Evolutionary conservation across 1,139 yeast genomes (phyloP), one percentile per base, ranked within the genome.

Genomic region (Geotrichum bryndzae): DNA sequence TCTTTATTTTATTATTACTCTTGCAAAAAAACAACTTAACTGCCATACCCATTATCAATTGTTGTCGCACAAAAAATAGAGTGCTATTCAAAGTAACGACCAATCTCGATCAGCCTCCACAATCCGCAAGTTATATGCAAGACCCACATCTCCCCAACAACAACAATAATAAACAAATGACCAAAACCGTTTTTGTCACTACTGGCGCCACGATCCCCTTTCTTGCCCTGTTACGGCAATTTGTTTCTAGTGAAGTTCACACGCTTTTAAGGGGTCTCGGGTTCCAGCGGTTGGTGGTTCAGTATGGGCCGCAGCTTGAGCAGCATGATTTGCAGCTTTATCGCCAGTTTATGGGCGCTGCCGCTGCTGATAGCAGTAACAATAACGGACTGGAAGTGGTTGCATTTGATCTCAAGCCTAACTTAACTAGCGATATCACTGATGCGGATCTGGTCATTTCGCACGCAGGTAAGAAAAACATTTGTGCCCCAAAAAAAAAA

Each of bases 191-290:
- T 1, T 75, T 86, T 52, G 84, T 88, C 10, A 85, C 96, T 0
- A 87, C 95, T 1, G 97, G 97, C 0, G 96, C 96, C 1, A 90
- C 96, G 0, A 90, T 87, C 13, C 88, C 96, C 0, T 90, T 90
- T 72, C 77, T 79, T 6, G 74, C 71, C 18, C 79, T 90, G n/a
- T 73, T 90, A 0, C 72, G 73, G 41, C 68, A 77, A 3, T 74
- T 82, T 0, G 65, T 84, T 5, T 66, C 73, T 7, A 65, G 67
- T 0, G 66, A 68, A 0, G 81, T 87, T 57, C 64, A 87, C 0
- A 61, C 68, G 0, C 60, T 68, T 1, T 67, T 86, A 25, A 48
- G 63, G 0, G 63, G 66, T 0, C 64, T 68, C 1, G 82, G 83
- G 0, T 82, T 78, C 64, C 66, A 69, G 0, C 73, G 73, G 18